Evolutionary conservation across 2,329 filamentous ascomycete species (phyloP).

Genomic region (Xylariales sp.): DNA sequence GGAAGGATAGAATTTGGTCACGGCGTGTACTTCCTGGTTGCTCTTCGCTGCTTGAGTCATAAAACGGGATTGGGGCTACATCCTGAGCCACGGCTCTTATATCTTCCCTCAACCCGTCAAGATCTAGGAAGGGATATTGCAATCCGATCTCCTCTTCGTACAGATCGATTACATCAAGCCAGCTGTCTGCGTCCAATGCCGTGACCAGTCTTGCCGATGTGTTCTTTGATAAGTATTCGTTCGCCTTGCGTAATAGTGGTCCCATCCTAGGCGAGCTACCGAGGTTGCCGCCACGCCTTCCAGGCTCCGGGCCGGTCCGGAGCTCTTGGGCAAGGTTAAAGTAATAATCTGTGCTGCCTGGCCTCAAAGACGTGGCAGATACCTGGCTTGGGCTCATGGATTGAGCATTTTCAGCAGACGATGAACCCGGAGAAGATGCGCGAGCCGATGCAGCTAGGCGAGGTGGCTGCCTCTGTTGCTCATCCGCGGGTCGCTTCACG

Average conservation of each 20-base stretch:
- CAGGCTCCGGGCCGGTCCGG: not conserved
- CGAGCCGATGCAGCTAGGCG: too few relatives aligned
- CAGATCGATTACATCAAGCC: constrained; percentile 1
- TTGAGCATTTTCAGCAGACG: not conserved
- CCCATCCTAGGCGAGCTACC: not conserved
- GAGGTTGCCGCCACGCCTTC: not conserved
- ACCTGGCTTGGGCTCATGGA: not conserved
- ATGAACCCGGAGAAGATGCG: too few relatives aligned
- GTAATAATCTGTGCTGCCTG: constrained; percentile 4
- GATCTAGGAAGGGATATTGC: constrained; percentile 3
- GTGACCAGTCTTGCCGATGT: not conserved
- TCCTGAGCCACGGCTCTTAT: not conserved
- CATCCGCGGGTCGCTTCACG: not conserved
- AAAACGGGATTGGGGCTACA: not conserved
- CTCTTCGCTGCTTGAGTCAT: not conserved
- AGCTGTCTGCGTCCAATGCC: not conserved
- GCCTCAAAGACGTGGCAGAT: not conserved
- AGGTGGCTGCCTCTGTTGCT: too few relatives aligned
- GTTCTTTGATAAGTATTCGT: not conserved
- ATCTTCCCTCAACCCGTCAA: not conserved
- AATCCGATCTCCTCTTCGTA: constrained; percentile 6
- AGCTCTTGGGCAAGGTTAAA: constrained; percentile 3
- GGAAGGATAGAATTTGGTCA: not conserved
- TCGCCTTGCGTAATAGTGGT: not conserved
- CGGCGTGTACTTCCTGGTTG: not conserved